Evolutionary conservation across 306 rosid genomes (phyloP).

Genomic region (Biancaea sappan): DNA sequence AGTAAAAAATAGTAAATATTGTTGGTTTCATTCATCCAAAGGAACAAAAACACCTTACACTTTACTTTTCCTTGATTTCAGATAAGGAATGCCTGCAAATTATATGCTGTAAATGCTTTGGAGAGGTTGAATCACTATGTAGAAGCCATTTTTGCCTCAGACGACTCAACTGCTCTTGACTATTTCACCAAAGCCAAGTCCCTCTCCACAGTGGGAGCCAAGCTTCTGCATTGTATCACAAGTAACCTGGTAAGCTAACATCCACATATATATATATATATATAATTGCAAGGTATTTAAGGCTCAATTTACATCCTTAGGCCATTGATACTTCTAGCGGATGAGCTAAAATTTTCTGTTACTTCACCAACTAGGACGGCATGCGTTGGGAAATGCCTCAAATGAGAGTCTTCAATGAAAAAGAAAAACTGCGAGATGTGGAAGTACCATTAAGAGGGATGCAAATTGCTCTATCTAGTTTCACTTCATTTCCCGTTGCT

Average conservation of each 20-base stretch:
- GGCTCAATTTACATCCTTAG: neutral
- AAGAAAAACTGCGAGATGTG: constrained; percentile 45
- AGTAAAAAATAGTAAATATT: neutral
- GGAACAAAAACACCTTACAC: too few species aligned
- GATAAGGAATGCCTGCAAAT: constrained; percentile 48
- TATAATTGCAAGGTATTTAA: too few species aligned
- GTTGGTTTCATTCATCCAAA: constrained; percentile 3
- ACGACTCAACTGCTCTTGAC: constrained; percentile 41
- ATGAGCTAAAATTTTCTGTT: constrained; percentile 24
- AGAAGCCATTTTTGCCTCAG: constrained; percentile 51
- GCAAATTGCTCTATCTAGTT: constrained; percentile 63
- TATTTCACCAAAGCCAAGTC: constrained; percentile 46
- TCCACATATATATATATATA: too few species aligned
- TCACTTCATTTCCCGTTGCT: constrained; percentile 41
- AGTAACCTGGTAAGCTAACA: constrained; percentile 49
- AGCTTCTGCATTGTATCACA: constrained; percentile 46
- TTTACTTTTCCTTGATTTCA: constrained; percentile 37
- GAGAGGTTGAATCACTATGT: constrained; percentile 52
- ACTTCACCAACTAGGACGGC: constrained; percentile 55
- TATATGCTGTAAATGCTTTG: constrained; percentile 51
- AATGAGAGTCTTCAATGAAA: constrained; percentile 35
- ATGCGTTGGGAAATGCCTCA: constrained; percentile 71
- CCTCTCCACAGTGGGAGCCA: constrained; percentile 56
- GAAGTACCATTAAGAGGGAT: constrained; percentile 66
- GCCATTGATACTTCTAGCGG: too few species aligned